Evolutionary conservation across 345 rosid genomes (phyloP).

Genomic region (Hevea brasiliensis): DNA sequence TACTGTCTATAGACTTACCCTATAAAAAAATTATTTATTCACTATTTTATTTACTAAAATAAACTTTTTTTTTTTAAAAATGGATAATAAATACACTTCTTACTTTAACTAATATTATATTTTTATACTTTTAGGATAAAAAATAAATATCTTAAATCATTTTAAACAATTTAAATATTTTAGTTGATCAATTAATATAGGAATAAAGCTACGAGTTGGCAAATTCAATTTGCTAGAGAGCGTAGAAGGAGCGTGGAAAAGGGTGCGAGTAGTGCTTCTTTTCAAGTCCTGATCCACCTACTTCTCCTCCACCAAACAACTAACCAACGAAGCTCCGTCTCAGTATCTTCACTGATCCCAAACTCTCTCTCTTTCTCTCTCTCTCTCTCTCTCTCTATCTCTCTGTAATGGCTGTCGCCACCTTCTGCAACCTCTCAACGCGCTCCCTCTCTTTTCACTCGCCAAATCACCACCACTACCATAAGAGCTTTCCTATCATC

Average conservation of each 20-base stretch:
- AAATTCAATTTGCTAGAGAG: no score
- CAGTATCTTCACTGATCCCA: background rate
- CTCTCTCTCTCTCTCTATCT: constrained; percentile 3
- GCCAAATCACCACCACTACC: constrained; percentile 11
- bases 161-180: no score
- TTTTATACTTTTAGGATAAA: no score
- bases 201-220: no score
- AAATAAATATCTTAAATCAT: no score
- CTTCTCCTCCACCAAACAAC: background rate
- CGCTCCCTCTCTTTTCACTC: constrained; percentile 25
- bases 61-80: no score
- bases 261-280: background rate
- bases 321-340: background rate
- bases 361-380: constrained; percentile 3
- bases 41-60: no score
- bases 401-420: constrained; percentile 34
- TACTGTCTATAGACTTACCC: no score
- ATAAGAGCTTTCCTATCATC: constrained; percentile 6
- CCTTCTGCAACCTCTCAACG: constrained; percentile 30
- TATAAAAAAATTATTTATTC: no score
- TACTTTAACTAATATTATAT: no score
- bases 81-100: no score
- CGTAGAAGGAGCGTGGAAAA: background rate
- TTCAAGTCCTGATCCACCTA: background rate
- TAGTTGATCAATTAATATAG: no score